Evolutionary conservation across 352 stramenopile species (phyloP).

Genomic region (Globisporangium polare): DNA sequence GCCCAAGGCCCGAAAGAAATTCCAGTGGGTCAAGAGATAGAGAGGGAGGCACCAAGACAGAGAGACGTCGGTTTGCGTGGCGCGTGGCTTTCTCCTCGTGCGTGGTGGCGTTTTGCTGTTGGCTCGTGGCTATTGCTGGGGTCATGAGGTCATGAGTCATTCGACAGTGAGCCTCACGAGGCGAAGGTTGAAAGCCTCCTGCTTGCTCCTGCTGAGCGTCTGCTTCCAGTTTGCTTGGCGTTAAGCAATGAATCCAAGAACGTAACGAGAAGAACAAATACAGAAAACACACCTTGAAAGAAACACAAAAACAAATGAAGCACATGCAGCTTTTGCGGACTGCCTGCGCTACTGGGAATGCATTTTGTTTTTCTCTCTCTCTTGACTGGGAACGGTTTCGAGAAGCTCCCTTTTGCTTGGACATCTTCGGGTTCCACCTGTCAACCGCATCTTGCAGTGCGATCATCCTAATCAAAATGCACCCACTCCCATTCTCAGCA

Average conservation of each 20-base stretch:
- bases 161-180: not conserved
- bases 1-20: constrained; percentile 95
- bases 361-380: not conserved
- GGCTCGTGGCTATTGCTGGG: not conserved
- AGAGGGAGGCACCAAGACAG: constrained; percentile 15
- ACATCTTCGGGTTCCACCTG: not conserved
- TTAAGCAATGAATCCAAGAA: not conserved
- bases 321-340: not conserved
- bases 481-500: not conserved
- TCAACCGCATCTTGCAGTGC: not conserved
- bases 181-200: not conserved
- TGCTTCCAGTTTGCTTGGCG: not conserved
- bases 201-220: not conserved
- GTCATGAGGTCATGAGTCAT: not conserved
- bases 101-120: not conserved
- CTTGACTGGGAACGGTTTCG: not conserved
- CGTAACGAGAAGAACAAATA: constrained; percentile 4
- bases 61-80: not conserved
- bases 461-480: not conserved
- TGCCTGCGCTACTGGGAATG: not conserved
- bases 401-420: not conserved
- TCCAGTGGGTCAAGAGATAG: constrained; percentile 98
- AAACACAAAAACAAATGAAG: not conserved
- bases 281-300: constrained; percentile 1
- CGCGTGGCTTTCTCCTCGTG: not conserved